These are phyloP conservation scores for Plasmodiophora brassicae DNA, from an alignment of 208 protist species.

Conservation along the genomic window DNA sequence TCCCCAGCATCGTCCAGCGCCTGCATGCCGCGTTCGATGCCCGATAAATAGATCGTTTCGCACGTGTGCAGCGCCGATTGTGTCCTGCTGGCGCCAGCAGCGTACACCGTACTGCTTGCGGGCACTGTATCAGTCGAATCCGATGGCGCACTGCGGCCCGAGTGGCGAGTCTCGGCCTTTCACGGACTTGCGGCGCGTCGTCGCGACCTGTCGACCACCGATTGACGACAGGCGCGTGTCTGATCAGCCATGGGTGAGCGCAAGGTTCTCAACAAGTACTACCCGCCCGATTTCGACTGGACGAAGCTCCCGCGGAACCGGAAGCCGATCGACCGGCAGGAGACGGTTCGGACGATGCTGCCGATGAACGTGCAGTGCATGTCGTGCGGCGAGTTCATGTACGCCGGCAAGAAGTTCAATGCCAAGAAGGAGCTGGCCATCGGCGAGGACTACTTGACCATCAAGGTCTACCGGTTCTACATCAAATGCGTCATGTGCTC, in stretches of 20 bases:
- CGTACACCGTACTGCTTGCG: too few species aligned
- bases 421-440: slow-evolving; percentile 66
- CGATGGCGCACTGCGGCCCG: too few species aligned
- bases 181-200: too few species aligned
- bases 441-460: slow-evolving; percentile 65
- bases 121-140: too few species aligned
- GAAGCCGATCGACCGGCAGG: slow-evolving; percentile 45
- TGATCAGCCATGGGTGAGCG: slow-evolving; percentile 48
- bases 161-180: too few species aligned
- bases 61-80: too few species aligned
- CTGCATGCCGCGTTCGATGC: too few species aligned
- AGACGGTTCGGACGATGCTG: slow-evolving; percentile 65
- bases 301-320: neutral
- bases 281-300: slow-evolving; percentile 49
- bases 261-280: slow-evolving; percentile 50
- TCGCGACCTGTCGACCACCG: too few species aligned
- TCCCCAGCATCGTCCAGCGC: too few species aligned
- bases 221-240: too few species aligned
- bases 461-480: slow-evolving; percentile 66
- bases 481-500: slow-evolving; percentile 68
- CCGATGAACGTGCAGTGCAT: slow-evolving; percentile 70
- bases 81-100: too few species aligned
- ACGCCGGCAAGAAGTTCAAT: slow-evolving; percentile 71
- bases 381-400: slow-evolving; percentile 68
- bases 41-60: too few species aligned